Base-by-base conservation (phyloP, 305 asterid species). In the Ajuga reptans region DNA sequence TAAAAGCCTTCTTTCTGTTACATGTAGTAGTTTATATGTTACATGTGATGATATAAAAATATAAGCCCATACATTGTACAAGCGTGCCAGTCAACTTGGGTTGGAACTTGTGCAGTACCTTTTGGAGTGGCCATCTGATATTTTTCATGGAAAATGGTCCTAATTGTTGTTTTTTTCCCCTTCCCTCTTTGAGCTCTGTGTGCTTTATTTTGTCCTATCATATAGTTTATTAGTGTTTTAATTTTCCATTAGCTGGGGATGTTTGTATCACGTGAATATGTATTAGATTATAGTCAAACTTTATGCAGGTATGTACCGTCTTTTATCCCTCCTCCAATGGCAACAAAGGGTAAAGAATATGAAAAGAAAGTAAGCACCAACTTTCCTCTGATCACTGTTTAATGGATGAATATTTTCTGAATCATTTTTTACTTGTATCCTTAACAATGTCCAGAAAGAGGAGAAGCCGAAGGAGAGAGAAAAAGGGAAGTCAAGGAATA, bases 261-360 rank as follows among this genome's bases (percentile, higher is more conserved):
- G 47, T 66, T 69, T 78, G 78, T 77, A 59, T 79, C 63, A 49
- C 63, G 72, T 57, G 80, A 76, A 64, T 72, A 75, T 64, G 83
- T 82, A 68, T 76, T 84, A 84, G 87, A 89, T 81, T 81, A 78
- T 75, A 67, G 72, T 80, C 77, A 73, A 79, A 75, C 59, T 74
- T 81, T 77, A 71, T 87, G 87, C 98, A 92, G 98, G 97, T 92
- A 92, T 83, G 96, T 92, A 29, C 98, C 98, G 27, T 92, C 97
- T 74, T 92, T 89, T 81, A 78, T 89, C 75, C 97, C 98, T 24
- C 98, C 98, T 74, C 91, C 97, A 72, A 78, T 85, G 91, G 96
- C 95, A 75, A 78, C 90, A 71, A 92, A 86, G 87, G 83, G 82
- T 76, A 88, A 85, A 84, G 98, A 92, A 55, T 78, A 76, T 64